Percentiles rank a stretch among this genome's conserved stretches.
phyloP scores from a whole-genome alignment of 352 stramenopile species.

The Phytophthora nicotianae region DNA sequence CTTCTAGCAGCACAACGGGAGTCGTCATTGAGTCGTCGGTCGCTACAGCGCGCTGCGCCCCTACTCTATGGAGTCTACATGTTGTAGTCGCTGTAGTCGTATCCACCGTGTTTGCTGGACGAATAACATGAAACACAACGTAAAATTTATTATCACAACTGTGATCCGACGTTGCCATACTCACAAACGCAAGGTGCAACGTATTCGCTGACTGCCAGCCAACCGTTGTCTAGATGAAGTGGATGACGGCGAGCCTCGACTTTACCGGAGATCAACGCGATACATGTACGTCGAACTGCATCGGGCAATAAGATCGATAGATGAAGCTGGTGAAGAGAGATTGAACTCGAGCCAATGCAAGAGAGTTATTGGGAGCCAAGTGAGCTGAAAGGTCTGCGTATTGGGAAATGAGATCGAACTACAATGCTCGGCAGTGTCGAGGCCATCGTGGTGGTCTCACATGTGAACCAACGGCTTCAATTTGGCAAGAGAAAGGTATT shows the following conservation, averaged over 20 bases:
- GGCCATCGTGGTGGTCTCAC: constrained; percentile 12
- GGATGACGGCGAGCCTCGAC: constrained; percentile 11
- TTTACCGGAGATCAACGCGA: constrained; percentile 6
- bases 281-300: neutral
- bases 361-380: neutral
- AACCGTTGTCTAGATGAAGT: constrained; percentile 8
- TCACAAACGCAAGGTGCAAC: constrained; percentile 2
- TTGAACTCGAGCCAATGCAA: neutral
- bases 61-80: constrained; percentile 20
- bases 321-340: neutral
- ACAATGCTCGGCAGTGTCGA: neutral
- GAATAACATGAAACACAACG: constrained; percentile 13
- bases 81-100: constrained; percentile 25
- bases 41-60: constrained; percentile 3
- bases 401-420: neutral
- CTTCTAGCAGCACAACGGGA: constrained; percentile 4
- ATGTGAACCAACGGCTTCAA: constrained; percentile 17
- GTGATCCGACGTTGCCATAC: neutral
- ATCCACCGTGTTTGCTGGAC: constrained; percentile 8
- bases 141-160: constrained; percentile 1
- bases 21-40: constrained; percentile 20
- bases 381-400: neutral
- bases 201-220: constrained; percentile 9
- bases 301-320: neutral
- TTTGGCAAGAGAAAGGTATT: constrained; percentile 4